phyloP scores from a whole-genome alignment of 2,329 filamentous ascomycete species.

The Juglanconis sp. region DNA sequence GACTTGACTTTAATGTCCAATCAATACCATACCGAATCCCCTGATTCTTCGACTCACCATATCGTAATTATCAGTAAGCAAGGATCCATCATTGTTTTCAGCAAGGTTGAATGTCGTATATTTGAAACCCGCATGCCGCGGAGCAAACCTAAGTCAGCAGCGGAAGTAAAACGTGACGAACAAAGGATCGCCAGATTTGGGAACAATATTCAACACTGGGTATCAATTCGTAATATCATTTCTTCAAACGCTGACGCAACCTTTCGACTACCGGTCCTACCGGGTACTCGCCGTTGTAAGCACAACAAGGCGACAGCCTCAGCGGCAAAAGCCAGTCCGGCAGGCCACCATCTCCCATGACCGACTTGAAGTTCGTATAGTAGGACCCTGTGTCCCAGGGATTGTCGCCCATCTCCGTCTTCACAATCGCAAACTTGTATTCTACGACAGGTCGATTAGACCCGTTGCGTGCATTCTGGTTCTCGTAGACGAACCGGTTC shows the following conservation, averaged over 20 bases:
- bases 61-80: no score
- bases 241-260: slow-evolving; percentile 8
- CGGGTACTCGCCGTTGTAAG: slow-evolving; percentile 13
- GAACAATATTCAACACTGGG: background rate
- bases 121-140: no score
- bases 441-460: slow-evolving; percentile 15
- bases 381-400: slow-evolving; percentile 75
- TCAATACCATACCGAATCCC: background rate
- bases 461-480: slow-evolving; percentile 15
- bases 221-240: slow-evolving; percentile 5
- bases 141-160: background rate
- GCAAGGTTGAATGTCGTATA: no score
- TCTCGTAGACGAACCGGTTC: slow-evolving; percentile 20
- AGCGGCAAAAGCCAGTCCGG: slow-evolving; percentile 82
- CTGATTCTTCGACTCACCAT: no score
- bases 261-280: slow-evolving; percentile 11
- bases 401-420: slow-evolving; percentile 71
- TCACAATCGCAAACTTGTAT: slow-evolving; percentile 68
- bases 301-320: slow-evolving; percentile 64
- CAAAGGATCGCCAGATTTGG: background rate
- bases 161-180: background rate
- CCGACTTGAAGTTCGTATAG: slow-evolving; percentile 68
- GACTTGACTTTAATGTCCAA: background rate
- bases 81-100: no score
- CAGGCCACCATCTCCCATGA: slow-evolving; percentile 67